Evolutionary conservation across 2,329 filamentous ascomycete genomes (phyloP), one percentile per base, ranked within the genome.

Genomic region (Trichoderma sp.): DNA sequence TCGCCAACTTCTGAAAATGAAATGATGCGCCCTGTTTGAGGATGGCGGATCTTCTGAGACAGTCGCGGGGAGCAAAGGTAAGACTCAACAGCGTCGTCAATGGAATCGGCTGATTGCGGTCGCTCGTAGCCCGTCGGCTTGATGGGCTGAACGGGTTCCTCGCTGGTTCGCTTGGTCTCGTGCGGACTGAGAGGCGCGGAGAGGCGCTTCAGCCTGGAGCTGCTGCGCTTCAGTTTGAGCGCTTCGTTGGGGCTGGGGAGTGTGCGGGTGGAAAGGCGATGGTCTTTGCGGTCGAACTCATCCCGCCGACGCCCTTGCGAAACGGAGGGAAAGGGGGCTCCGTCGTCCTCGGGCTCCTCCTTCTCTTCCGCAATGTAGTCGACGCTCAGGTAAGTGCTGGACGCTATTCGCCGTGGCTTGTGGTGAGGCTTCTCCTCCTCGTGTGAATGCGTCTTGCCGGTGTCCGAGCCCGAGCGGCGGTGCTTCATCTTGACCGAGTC

Each of bases 1-100:
- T 98, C 93, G 15, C 95, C 95, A 3, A 99, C 95, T 76, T 99
- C 95, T 0, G 94, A 98, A 73, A 97, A 99, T 0, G 93, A 96
- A 69, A 99, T 97, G 3, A 90, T 83, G 17, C 95, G 88, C 1
- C 93, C 93, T 0, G 91, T 96, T 66, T 91, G 89, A 0, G 93
- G 92, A 76, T 97, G 92, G 24, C 84, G 83, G 59, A 98, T 92
- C 77, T 90, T 96, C 72, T 97, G 93, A 3, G 92, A 96, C 62
- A 99, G 78, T 7, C 93, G 88, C 0, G 92, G 88, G 12, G 92
- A 92, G 71, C 88, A 88, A 7, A 98, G 82, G 73, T 96, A 99
- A 2, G 89, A 87, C 64, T 93, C 88, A 0, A 99, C 93, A 0
- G 92, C 92, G 72, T 93, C 86, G 69, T 97, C 93, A 48, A 98